These are phyloP conservation scores for Chloranthus sessilifolius DNA, from an alignment of 164 flowering plant species.

Conservation along the genomic window DNA sequence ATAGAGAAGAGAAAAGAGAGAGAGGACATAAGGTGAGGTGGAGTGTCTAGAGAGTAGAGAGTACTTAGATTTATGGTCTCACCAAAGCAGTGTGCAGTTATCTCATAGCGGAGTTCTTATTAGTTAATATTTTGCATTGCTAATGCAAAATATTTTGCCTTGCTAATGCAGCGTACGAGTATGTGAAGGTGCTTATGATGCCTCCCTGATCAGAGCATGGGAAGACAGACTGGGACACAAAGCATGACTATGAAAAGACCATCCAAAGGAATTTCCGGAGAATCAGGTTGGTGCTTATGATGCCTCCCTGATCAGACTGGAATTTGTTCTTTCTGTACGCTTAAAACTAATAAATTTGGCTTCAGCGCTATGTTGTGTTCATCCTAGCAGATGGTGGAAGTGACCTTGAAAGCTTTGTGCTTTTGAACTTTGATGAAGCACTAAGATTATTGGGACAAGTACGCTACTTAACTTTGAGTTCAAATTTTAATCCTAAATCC, in stretches of 20 bases:
- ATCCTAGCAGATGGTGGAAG: conserved; percentile 84
- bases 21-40: too few species aligned
- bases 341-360: conserved; percentile 15
- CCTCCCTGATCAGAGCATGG: conserved; percentile 71
- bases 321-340: too few species aligned
- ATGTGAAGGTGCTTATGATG: conserved; percentile 83
- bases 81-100: too few species aligned
- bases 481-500: too few species aligned
- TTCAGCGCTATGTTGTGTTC: conserved; percentile 80
- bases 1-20: too few species aligned
- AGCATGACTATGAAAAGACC: conserved; percentile 85
- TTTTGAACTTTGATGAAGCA: conserved; percentile 69
- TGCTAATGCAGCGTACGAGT: conserved; percentile 67
- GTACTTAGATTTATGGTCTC: too few species aligned
- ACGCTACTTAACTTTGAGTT: not conserved
- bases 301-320: too few species aligned
- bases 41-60: too few species aligned
- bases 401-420: conserved; percentile 92
- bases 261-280: conserved; percentile 72
- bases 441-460: conserved; percentile 74
- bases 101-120: too few species aligned
- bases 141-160: too few species aligned
- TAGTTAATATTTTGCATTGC: too few species aligned
- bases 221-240: conserved; percentile 80
- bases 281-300: conserved; percentile 59